Percentiles rank a stretch among this genome's conserved stretches.
Conservation (phyloP, 73 alveolate species). For the Tetrahymena elliotti region DNA sequence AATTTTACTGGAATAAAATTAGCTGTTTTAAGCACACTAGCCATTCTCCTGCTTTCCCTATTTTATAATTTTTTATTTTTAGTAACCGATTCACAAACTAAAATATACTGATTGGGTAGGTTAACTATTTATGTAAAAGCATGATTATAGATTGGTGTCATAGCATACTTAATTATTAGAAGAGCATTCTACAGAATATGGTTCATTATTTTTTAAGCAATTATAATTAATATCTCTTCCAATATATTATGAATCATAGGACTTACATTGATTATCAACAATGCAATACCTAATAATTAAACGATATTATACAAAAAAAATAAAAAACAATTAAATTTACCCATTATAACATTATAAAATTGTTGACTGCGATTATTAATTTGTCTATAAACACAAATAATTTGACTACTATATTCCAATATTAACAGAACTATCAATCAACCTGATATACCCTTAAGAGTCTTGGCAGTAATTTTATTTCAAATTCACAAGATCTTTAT, state of each 20-base stretch:
- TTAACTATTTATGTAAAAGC: neutral
- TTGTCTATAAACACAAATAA: neutral
- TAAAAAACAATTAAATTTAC: neutral
- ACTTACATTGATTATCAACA: neutral
- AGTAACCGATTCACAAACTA: neutral
- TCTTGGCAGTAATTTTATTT: neutral
- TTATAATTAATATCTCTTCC: neutral
- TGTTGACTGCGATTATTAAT: neutral
- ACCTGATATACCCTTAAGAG: neutral
- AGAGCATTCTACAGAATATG: neutral
- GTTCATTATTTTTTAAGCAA: neutral
- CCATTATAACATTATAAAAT: neutral
- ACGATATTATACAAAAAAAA: too few species aligned
- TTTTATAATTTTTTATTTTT: neutral
- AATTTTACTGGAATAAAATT: neutral
- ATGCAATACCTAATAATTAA: neutral
- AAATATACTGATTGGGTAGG: neutral
- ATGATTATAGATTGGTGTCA: neutral
- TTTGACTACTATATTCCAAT: neutral
- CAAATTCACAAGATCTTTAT: neutral
- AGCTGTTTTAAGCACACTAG: neutral
- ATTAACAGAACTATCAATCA: neutral
- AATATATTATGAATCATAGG: neutral
- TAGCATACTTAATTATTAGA: neutral
- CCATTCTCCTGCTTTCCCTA: neutral